Conservation (phyloP, 2,329 filamentous ascomycete species). For the Penicillium sp. region DNA sequence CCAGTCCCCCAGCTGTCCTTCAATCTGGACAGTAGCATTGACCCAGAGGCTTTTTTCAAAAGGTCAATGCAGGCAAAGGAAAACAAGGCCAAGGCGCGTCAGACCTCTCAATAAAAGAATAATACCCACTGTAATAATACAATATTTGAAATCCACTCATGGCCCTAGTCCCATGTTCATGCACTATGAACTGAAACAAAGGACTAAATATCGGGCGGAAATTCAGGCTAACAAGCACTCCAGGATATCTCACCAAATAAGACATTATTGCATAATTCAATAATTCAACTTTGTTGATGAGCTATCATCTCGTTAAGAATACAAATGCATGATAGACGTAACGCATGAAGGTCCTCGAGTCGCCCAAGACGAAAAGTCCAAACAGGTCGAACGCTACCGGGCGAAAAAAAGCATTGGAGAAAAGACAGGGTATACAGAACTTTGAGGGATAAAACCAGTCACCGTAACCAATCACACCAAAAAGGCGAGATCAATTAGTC, state of each 20-base stretch:
- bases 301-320: slow-evolving; percentile 1
- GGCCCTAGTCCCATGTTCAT: neutral
- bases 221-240: neutral
- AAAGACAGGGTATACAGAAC: slow-evolving; percentile 1
- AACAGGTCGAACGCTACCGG: too few relatives aligned
- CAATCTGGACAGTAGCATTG: slow-evolving; percentile 6
- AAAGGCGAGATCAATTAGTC: neutral
- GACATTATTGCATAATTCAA: neutral
- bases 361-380: neutral
- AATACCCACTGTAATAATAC: neutral
- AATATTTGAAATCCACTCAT: neutral
- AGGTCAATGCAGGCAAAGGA: neutral
- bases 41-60: slow-evolving; percentile 13
- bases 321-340: neutral
- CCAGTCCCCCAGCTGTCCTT: slow-evolving; percentile 12
- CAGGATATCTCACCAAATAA: neutral
- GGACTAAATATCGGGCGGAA: neutral
- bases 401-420: neutral
- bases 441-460: neutral
- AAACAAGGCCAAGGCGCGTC: neutral
- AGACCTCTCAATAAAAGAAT: neutral
- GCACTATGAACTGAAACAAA: neutral
- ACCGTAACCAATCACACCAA: neutral
- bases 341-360: neutral
- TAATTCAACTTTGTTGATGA: neutral